These are phyloP conservation scores for Sphagnum magellanicum DNA, from an alignment of 228 moss, liverwort and hornwort genomes.

Conservation along the genomic window DNA sequence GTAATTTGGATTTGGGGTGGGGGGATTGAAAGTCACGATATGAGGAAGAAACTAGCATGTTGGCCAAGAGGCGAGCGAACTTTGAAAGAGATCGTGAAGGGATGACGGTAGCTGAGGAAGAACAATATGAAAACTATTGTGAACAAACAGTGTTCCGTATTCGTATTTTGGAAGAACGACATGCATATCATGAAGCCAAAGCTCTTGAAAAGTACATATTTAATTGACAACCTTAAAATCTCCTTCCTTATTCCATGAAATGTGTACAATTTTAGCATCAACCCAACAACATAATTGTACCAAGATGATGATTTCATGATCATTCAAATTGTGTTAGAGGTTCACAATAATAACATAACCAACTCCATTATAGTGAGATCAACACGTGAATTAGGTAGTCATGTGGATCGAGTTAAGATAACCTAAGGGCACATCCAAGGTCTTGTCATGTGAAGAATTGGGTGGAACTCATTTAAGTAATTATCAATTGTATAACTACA, in stretches of 20 bases:
- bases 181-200: conserved; percentile 56
- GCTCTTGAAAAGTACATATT: conserved; percentile 36
- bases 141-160: conserved; percentile 49
- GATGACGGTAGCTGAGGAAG: conserved; percentile 60
- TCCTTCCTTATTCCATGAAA: not conserved
- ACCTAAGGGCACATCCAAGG: too few relatives aligned
- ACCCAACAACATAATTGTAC: not conserved
- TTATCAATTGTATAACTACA: too few relatives aligned
- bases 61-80: conserved; percentile 49
- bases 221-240: not conserved
- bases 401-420: too few relatives aligned
- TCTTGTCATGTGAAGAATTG: too few relatives aligned
- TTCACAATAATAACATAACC: not conserved
- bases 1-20: not conserved
- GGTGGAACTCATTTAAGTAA: too few relatives aligned
- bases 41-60: conserved; percentile 45
- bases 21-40: conserved; percentile 20
- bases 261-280: not conserved
- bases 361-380: not conserved
- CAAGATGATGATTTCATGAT: not conserved
- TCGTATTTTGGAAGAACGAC: conserved; percentile 61
- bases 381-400: too few relatives aligned
- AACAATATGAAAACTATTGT: conserved; percentile 50
- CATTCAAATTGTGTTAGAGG: not conserved
- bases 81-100: conserved; percentile 78